Evolutionary conservation across 768 basidiomycete genomes (phyloP).

Genomic region (Paxillus ammoniavirescens): DNA sequence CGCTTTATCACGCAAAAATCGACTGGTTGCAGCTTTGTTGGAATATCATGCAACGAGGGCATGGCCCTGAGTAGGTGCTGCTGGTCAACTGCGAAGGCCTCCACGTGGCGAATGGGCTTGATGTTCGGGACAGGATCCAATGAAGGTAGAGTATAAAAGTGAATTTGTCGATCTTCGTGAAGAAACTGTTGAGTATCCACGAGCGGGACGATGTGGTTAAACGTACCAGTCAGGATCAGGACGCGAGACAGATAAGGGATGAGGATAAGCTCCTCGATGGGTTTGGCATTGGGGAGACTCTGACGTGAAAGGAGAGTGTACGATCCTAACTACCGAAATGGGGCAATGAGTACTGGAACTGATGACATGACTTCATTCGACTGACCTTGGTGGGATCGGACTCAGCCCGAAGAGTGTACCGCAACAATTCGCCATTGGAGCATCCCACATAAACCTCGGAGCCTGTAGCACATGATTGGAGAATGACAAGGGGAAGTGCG

Average conservation of each 20-base stretch:
- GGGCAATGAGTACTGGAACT: background rate
- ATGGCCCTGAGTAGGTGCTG: slow-evolving; percentile 55
- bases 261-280: slow-evolving; percentile 79
- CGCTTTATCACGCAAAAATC: slow-evolving; percentile 77
- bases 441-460: slow-evolving; percentile 87
- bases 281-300: slow-evolving; percentile 61
- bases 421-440: slow-evolving; percentile 79
- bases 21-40: slow-evolving; percentile 47
- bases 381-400: slow-evolving; percentile 45
- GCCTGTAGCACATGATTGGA: slow-evolving; percentile 40
- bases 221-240: slow-evolving; percentile 71
- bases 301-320: slow-evolving; percentile 71
- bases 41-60: slow-evolving; percentile 38
- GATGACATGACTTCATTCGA: background rate
- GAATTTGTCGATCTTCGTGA: slow-evolving; percentile 55
- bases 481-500: background rate
- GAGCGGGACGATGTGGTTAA: slow-evolving; percentile 16
- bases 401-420: slow-evolving; percentile 70
- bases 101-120: slow-evolving; percentile 78
- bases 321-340: slow-evolving; percentile 46
- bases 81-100: slow-evolving; percentile 82
- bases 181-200: slow-evolving; percentile 1
- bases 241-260: slow-evolving; percentile 73
- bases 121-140: slow-evolving; percentile 69
- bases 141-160: slow-evolving; percentile 79